Base-by-base conservation (phyloP, 139 green algal genomes). In the Eudorina sp. region DNA sequence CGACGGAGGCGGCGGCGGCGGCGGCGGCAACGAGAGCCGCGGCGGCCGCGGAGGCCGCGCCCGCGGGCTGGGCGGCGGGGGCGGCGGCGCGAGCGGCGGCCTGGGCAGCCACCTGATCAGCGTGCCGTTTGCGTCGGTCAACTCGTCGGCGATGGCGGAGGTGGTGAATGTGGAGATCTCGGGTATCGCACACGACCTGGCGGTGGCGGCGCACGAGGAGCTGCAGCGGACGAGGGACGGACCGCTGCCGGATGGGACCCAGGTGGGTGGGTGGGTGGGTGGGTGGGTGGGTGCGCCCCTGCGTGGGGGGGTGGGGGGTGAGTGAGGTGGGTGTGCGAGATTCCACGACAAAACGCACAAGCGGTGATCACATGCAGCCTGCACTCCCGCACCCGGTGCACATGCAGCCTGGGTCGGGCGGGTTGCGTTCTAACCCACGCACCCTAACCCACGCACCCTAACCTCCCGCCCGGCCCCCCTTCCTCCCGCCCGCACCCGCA, bases 221-320 rank as follows among this genome's bases (percentile, higher is more conserved):
- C 51, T 89, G 72, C 51, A 78, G 84, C 38, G 84, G 3, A 21
- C 34, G 29, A 13, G 84, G 51, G 70, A 89, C 41, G 84, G 84
- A 4, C 84, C 84, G 18, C 84, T 89, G 84, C 84, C 84, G 70
- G 84, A 89, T 29, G 84, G 84, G 14, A 89, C 84, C 8, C 58
- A 88, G 68, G 66, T 72, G 51, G 14, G 80, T 2, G 51, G 21
- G n/a, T 19, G 53, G 8, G n/a, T n/a, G n/a, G 48, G n/a, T 36
- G 77, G 51, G 34, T 13, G 18, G 38, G 41, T 3, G 51, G 45
- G 38, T 27, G n/a, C 68, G n/a, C n/a, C n/a, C n/a, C n/a, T n/a
- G n/a, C n/a, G n/a, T 51, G 68, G 68, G n/a, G 34, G 34, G 36
- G 31, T 27, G 11, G 31, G 68, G 68, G 64, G 18, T 34, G 69